Evolutionary conservation across 2,329 filamentous ascomycete species (phyloP).

Genomic region (Penicillium sp.): DNA sequence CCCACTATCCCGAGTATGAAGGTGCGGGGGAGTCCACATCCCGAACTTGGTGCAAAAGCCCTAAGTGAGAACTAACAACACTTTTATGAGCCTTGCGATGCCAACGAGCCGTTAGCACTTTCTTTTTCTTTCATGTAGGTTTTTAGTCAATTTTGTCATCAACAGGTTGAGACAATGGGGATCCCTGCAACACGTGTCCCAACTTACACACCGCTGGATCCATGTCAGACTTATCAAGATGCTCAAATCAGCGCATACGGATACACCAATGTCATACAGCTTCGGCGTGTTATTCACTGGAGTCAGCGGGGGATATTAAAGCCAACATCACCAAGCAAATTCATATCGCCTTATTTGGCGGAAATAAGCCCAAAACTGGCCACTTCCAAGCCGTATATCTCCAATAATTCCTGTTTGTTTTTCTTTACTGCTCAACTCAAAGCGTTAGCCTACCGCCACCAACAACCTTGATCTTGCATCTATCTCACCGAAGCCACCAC

Average conservation of each 20-base stretch:
- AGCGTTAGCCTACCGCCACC: background rate
- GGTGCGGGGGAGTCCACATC: conserved; percentile 9
- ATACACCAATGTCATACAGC: conserved; percentile 10
- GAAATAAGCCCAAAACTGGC: background rate
- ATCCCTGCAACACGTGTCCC: background rate
- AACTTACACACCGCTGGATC: background rate
- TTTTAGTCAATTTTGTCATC: background rate
- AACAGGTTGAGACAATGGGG: background rate
- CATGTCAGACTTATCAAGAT: background rate
- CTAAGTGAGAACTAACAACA: background rate
- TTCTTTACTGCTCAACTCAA: background rate
- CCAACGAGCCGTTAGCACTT: background rate
- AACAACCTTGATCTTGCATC: background rate
- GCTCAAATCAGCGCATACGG: background rate
- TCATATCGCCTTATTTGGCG: background rate
- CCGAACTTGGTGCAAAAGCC: conserved; percentile 9
- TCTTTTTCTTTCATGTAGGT: no score
- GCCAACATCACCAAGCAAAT: conserved; percentile 2
- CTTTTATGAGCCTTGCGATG: background rate
- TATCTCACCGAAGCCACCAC: background rate
- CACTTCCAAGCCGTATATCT: background rate
- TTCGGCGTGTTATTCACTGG: conserved; percentile 3
- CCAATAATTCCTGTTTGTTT: background rate
- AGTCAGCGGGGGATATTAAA: conserved; percentile 12
- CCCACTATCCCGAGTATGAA: conserved; percentile 7